Conservation (phyloP, 2,329 filamentous ascomycete species). For the Penicillium brevicompactum region DNA sequence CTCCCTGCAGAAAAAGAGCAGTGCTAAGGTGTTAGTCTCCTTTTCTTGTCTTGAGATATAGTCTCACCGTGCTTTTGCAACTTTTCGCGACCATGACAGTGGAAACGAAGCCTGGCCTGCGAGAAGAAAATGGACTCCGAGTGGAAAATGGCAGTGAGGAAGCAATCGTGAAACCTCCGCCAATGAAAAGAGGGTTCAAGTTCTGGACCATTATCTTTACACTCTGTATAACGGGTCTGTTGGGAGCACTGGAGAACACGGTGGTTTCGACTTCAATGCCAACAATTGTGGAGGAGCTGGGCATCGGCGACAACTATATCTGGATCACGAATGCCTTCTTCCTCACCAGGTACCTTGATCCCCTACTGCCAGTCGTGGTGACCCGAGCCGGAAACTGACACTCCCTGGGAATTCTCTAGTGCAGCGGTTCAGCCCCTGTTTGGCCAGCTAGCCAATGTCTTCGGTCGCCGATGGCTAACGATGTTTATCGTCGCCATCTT, state of each 20-base stretch:
- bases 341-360: background rate
- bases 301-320: constrained; percentile 32
- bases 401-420: background rate
- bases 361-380: background rate
- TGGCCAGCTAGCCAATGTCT: constrained; percentile 54
- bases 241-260: constrained; percentile 40
- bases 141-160: no score
- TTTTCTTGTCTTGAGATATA: no score
- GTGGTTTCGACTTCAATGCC: constrained; percentile 45
- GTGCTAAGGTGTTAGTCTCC: no score
- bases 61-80: no score
- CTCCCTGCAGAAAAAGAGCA: no score
- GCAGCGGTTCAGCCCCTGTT: constrained; percentile 50
- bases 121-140: no score
- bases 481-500: constrained; percentile 46
- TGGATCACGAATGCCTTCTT: constrained; percentile 27
- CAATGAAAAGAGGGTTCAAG: constrained; percentile 1
- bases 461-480: constrained; percentile 49
- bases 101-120: no score
- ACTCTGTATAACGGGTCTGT: constrained; percentile 26
- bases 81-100: no score
- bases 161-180: background rate
- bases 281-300: constrained; percentile 36
- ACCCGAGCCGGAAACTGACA: background rate
- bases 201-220: constrained; percentile 2